A percentile compares a stretch with the other conserved stretches of the same genome.
phyloP scores from a whole-genome alignment of 2,329 filamentous ascomycete species.

The Orbilia brochopaga region DNA sequence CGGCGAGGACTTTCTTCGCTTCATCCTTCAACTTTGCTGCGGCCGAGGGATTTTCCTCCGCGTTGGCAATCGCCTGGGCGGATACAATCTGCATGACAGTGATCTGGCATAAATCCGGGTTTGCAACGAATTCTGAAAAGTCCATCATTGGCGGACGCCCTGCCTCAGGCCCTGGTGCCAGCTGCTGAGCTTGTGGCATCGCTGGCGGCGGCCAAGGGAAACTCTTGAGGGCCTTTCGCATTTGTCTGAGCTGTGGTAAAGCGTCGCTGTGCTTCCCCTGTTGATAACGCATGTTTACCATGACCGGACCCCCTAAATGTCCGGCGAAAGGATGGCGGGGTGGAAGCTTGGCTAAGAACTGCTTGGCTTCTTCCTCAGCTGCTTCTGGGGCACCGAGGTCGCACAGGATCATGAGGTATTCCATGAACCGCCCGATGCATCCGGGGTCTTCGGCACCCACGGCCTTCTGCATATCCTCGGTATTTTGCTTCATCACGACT shows the following conservation, averaged over 20 bases:
- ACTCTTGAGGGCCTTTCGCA: neutral
- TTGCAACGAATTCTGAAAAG: neutral
- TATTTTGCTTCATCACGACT: neutral
- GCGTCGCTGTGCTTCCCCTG: neutral
- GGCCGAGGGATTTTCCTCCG: neutral
- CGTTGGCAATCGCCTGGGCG: neutral
- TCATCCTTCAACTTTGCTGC: neutral
- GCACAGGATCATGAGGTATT: neutral
- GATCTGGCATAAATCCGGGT: neutral
- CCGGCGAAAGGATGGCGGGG: neutral
- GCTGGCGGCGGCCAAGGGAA: neutral
- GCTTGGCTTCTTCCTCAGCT: slow-evolving; percentile 3
- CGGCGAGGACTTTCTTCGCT: neutral
- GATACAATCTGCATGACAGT: neutral
- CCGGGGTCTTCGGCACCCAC: neutral
- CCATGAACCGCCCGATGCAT: neutral
- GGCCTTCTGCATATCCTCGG: neutral
- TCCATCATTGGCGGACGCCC: neutral
- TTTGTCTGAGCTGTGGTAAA: neutral
- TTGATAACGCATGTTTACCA: neutral
- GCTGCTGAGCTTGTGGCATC: neutral
- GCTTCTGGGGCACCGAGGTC: neutral
- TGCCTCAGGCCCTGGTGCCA: neutral
- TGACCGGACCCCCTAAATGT: neutral
- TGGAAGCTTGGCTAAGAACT: neutral